These are phyloP conservation scores for Parachaetomium inaequale DNA, from an alignment of 495 filamentous ascomycete genomes.

Conservation along the genomic window DNA sequence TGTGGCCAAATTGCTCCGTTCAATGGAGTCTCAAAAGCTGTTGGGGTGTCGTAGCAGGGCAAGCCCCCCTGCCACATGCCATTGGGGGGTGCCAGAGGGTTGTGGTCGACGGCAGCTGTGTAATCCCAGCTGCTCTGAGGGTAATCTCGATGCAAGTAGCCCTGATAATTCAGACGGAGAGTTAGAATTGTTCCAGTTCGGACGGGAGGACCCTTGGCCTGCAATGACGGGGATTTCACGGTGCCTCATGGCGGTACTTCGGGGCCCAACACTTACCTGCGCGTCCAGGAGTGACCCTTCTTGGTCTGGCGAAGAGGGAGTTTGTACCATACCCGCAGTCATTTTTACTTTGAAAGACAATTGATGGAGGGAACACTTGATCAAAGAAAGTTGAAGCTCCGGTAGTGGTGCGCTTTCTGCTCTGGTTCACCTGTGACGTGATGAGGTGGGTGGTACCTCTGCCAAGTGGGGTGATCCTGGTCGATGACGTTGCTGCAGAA, in stretches of 20 bases:
- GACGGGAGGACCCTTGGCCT: no score
- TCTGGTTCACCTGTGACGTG: neutral
- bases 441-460: neutral
- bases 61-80: neutral
- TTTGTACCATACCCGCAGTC: neutral
- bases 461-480: neutral
- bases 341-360: neutral
- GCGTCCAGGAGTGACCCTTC: neutral
- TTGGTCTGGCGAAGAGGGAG: neutral
- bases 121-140: neutral
- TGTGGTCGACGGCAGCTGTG: neutral
- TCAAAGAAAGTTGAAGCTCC: neutral
- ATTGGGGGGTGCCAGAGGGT: neutral
- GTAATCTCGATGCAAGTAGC: neutral
- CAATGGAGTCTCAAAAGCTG: neutral
- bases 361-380: neutral
- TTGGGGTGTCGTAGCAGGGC: neutral
- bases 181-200: neutral
- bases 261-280: slow-evolving; percentile 2
- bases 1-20: neutral
- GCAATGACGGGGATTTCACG: no score
- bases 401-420: neutral
- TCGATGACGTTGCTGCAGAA: slow-evolving; percentile 4
- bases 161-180: neutral
- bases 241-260: neutral